phyloP scores from a whole-genome alignment of 2,329 filamentous ascomycete species.

The Aspergillus jensenii region DNA sequence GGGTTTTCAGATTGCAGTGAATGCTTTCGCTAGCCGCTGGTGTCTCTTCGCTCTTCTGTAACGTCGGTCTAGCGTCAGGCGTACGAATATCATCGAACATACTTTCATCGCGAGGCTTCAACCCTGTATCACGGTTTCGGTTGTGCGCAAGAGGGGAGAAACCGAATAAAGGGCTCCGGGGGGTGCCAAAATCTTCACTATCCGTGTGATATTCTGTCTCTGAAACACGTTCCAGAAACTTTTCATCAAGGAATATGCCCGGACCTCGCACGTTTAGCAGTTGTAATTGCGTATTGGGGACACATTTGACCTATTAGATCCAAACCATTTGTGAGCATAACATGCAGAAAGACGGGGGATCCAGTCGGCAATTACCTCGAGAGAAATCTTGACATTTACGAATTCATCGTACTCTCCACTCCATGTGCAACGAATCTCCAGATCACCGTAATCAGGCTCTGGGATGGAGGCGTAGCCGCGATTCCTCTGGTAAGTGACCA shows the following conservation, averaged over 20 bases:
- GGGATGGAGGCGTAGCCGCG: background rate
- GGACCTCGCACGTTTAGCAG: constrained; percentile 21
- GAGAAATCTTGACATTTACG: constrained; percentile 21
- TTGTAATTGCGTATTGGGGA: constrained; percentile 21
- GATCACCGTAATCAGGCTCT: constrained; percentile 24
- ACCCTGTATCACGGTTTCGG: background rate
- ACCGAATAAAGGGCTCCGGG: constrained; percentile 21
- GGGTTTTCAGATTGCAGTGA: background rate
- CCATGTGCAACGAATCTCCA: constrained; percentile 35
- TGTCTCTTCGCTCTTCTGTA: background rate
- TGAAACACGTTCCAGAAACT: constrained; percentile 11
- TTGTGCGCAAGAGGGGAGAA: constrained; percentile 11
- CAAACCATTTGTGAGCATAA: background rate
- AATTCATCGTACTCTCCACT: constrained; percentile 23
- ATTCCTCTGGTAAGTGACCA: background rate
- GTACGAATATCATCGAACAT: background rate
- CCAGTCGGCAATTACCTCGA: constrained; percentile 29
- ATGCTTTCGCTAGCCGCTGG: background rate
- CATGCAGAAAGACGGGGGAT: background rate
- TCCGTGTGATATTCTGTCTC: constrained; percentile 1
- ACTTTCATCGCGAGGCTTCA: background rate
- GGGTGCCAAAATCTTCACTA: constrained; percentile 1
- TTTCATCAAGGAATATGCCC: constrained; percentile 12
- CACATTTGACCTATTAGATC: constrained; percentile 23
- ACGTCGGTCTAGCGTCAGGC: background rate